Evolutionary conservation across 768 basidiomycete genomes (phyloP).

Genomic region (Russula olivacea): DNA sequence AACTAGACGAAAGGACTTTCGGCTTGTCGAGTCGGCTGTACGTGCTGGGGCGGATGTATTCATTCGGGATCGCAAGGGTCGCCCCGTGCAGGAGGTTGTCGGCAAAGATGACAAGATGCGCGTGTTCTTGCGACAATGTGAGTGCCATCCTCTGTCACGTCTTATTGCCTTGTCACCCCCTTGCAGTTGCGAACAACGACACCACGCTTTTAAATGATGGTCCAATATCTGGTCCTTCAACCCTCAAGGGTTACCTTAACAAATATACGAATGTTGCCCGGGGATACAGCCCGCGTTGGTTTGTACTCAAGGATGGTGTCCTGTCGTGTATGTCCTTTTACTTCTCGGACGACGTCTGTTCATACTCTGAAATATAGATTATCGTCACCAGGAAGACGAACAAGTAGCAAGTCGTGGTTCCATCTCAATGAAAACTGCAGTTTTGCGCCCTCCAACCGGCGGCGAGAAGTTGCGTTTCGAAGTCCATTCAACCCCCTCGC

Average conservation of each 20-base stretch:
- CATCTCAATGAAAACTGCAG: constrained; percentile 78
- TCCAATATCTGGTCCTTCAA: constrained; percentile 46
- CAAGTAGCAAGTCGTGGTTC: constrained; percentile 78
- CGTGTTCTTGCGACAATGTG: constrained; percentile 80
- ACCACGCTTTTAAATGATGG: constrained; percentile 55
- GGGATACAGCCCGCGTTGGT: constrained; percentile 88
- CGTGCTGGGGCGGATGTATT: constrained; percentile 87
- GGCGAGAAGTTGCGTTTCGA: constrained; percentile 74
- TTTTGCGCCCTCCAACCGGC: constrained; percentile 47
- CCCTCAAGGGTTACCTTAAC: constrained; percentile 72
- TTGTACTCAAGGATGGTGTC: constrained; percentile 79
- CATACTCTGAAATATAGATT: constrained; percentile 41
- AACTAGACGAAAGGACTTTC: constrained; percentile 70
- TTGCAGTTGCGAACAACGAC: constrained; percentile 72
- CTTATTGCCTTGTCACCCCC: not conserved
- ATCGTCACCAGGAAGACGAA: constrained; percentile 88
- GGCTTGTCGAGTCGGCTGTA: constrained; percentile 77
- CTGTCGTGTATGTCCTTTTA: constrained; percentile 61
- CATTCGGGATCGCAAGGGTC: constrained; percentile 67
- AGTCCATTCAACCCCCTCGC: constrained; percentile 56
- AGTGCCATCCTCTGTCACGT: constrained; percentile 29
- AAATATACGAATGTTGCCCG: constrained; percentile 92
- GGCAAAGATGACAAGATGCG: constrained; percentile 77
- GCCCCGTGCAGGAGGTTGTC: constrained; percentile 59
- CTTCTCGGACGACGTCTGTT: not conserved